phyloP scores from a whole-genome alignment of 257 asterid genomes.

The Primulina tabacum region DNA sequence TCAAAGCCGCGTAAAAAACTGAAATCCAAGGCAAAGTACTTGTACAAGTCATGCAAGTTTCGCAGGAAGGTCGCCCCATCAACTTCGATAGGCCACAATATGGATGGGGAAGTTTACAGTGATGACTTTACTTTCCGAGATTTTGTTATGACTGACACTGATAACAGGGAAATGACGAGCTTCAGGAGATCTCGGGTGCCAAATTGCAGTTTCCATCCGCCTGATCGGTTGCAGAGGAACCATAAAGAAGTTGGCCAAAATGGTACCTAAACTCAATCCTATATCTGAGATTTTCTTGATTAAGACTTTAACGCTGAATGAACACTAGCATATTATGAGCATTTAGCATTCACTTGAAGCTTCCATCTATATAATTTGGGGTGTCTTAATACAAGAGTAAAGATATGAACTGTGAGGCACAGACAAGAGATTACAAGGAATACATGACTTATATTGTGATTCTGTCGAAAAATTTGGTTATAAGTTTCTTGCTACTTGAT shows the following conservation, averaged over 20 bases:
- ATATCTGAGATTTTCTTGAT: background rate
- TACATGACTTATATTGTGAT: background rate
- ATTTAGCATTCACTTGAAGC: background rate
- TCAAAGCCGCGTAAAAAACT: slow-evolving; percentile 57
- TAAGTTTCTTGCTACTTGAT: background rate
- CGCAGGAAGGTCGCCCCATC: slow-evolving; percentile 61
- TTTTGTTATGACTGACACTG: slow-evolving; percentile 27
- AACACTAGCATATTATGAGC: background rate
- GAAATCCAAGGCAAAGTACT: slow-evolving; percentile 50
- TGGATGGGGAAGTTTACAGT: slow-evolving; percentile 24
- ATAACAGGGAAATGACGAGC: slow-evolving; percentile 19
- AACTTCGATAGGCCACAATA: slow-evolving; percentile 38
- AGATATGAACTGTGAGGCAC: background rate
- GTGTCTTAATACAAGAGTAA: background rate
- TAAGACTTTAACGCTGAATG: background rate
- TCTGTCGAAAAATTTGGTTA: background rate
- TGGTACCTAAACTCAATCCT: slow-evolving; percentile 30
- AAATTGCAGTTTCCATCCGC: slow-evolving; percentile 25
- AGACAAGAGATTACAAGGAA: background rate
- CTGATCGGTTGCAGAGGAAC: slow-evolving; percentile 27
- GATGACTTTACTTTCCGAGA: slow-evolving; percentile 32
- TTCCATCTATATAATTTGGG: background rate
- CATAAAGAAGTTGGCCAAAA: slow-evolving; percentile 27
- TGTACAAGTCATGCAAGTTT: slow-evolving; percentile 46
- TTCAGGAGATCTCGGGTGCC: slow-evolving; percentile 32